Evolutionary conservation across 2,329 filamentous ascomycete species (phyloP).

Genomic region (Ophiostoma sp.): DNA sequence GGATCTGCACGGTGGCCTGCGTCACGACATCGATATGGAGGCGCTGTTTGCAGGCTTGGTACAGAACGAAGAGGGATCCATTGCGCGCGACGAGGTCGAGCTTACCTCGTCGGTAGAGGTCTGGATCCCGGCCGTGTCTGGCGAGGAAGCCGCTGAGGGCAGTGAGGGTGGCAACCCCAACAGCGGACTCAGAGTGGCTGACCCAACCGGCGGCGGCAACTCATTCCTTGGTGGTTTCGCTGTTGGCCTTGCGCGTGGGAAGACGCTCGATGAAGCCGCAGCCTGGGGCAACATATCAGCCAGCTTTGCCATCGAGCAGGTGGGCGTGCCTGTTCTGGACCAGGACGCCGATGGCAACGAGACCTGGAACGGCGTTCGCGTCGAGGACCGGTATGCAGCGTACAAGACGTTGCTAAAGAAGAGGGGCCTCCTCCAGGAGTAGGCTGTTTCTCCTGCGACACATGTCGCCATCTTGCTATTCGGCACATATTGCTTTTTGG

Average conservation of each 20-base stretch:
- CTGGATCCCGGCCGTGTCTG: conserved; percentile 77
- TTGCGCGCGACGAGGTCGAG: conserved; percentile 54
- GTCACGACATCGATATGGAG: conserved; percentile 58
- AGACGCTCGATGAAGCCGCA: conserved; percentile 62
- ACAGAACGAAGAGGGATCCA: conserved; percentile 47
- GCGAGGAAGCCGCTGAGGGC: conserved; percentile 12
- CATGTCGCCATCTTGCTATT: not conserved
- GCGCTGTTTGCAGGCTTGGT: conserved; percentile 55
- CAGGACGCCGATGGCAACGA: conserved; percentile 45
- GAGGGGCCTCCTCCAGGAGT: conserved; percentile 9
- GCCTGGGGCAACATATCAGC: conserved; percentile 76
- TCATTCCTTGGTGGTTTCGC: conserved; percentile 66
- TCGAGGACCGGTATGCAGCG: conserved; percentile 48
- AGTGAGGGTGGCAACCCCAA: conserved; percentile 21
- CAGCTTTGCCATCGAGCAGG: conserved; percentile 90
- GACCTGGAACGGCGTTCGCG: conserved; percentile 56
- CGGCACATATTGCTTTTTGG: not conserved
- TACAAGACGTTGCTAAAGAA: conserved; percentile 36
- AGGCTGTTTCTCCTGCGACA: no score
- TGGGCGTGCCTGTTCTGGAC: conserved; percentile 66
- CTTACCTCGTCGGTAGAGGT: conserved; percentile 59
- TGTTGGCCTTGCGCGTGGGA: conserved; percentile 55
- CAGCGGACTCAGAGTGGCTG: conserved; percentile 57
- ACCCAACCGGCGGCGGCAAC: conserved; percentile 92
- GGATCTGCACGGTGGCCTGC: conserved; percentile 47